Evolutionary conservation across 176 grass and related monocot species (phyloP).

Genomic region (Bolboschoenus planiculmis): DNA sequence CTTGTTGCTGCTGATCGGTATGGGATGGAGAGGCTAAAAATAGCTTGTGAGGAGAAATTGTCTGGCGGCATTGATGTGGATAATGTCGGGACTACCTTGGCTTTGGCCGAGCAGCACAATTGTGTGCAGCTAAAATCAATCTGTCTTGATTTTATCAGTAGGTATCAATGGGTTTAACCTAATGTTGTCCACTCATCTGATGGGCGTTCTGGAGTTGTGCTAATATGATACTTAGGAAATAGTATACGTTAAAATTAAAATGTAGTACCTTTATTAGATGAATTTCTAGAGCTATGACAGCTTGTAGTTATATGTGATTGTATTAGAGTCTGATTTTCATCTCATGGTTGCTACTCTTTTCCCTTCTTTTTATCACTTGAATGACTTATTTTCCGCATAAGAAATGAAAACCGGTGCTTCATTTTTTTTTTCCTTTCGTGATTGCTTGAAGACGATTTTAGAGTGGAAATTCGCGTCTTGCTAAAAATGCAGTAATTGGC

Average conservation of each 20-base stretch:
- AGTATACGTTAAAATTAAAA: neutral
- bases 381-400: neutral
- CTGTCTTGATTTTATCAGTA: slow-evolving; percentile 24
- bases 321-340: neutral
- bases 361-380: neutral
- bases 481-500: neutral
- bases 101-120: slow-evolving; percentile 20
- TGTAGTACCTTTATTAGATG: neutral
- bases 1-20: slow-evolving; percentile 19
- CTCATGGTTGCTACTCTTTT: neutral
- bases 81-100: slow-evolving; percentile 8
- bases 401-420: neutral
- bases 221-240: neutral
- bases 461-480: neutral
- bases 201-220: neutral
- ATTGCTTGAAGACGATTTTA: neutral
- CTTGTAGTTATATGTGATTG: neutral
- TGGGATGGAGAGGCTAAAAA: slow-evolving; percentile 13
- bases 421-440: neutral
- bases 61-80: neutral
- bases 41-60: slow-evolving; percentile 17
- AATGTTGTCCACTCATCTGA: neutral
- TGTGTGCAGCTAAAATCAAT: slow-evolving; percentile 12
- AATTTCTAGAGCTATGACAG: neutral
- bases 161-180: slow-evolving; percentile 1